Percentiles rank a stretch among this genome's conserved stretches.
phyloP scores from a whole-genome alignment of 768 basidiomycete genomes.

The Boletus huronensis region DNA sequence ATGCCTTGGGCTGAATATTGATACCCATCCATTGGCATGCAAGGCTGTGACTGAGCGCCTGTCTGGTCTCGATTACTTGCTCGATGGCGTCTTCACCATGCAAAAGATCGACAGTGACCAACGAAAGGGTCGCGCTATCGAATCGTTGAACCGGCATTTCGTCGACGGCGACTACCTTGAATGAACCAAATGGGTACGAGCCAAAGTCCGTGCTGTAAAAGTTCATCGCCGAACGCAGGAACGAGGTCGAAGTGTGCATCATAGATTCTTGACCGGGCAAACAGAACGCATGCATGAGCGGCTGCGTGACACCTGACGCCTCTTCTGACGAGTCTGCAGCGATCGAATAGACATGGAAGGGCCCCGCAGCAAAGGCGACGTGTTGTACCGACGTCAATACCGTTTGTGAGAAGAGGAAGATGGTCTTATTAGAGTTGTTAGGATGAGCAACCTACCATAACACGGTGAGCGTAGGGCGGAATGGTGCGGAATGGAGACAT shows the following conservation, averaged over 20 bases:
- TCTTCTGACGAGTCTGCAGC: slow-evolving; percentile 63
- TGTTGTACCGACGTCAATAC: slow-evolving; percentile 93
- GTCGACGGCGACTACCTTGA: slow-evolving; percentile 93
- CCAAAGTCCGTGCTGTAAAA: slow-evolving; percentile 91
- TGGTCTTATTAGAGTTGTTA: slow-evolving; percentile 88
- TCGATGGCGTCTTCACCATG: slow-evolving; percentile 89
- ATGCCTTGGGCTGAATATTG: slow-evolving; percentile 90
- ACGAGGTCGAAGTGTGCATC: slow-evolving; percentile 65
- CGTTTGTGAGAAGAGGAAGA: slow-evolving; percentile 87
- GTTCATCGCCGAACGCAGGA: slow-evolving; percentile 85
- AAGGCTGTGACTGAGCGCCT: slow-evolving; percentile 80
- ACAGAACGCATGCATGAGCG: slow-evolving; percentile 87
- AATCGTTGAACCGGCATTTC: slow-evolving; percentile 79
- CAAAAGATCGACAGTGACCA: slow-evolving; percentile 76
- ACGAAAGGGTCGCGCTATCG: slow-evolving; percentile 79
- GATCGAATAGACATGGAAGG: slow-evolving; percentile 78
- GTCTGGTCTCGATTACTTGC: slow-evolving; percentile 87
- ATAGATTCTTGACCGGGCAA: slow-evolving; percentile 82
- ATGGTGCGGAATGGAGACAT: slow-evolving; percentile 22
- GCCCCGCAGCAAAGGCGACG: slow-evolving; percentile 92
- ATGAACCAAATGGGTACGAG: slow-evolving; percentile 93
- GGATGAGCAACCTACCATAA: slow-evolving; percentile 79
- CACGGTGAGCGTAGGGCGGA: slow-evolving; percentile 8
- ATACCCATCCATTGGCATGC: slow-evolving; percentile 97
- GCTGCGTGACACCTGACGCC: slow-evolving; percentile 58